Conservation (phyloP, 306 rosid species). For the Begonia masoniana region DNA sequence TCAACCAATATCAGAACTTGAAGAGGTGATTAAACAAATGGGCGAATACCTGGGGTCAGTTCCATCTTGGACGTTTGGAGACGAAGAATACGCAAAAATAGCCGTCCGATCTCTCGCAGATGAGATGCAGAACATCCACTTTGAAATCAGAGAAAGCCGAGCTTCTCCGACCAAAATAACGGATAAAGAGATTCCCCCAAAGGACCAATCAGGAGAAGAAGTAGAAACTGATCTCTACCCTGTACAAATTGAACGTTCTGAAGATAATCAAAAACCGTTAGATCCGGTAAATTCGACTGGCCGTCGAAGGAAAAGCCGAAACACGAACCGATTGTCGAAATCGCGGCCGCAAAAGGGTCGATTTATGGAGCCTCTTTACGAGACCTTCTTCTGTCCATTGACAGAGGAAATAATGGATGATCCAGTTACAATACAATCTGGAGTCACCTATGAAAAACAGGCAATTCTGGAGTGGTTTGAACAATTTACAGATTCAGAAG, state of each 20-base stretch:
- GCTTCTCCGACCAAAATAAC: not conserved
- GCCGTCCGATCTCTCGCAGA: slow-evolving; percentile 21
- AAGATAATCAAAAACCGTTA: slow-evolving; percentile 7
- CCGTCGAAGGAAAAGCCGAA: slow-evolving; percentile 6
- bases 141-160: slow-evolving; percentile 3
- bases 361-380: slow-evolving; percentile 27
- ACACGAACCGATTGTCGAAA: slow-evolving; percentile 1
- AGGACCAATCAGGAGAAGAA: slow-evolving; percentile 3
- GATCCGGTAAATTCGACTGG: slow-evolving; percentile 1
- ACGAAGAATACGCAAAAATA: slow-evolving; percentile 19
- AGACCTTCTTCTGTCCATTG: slow-evolving; percentile 35
- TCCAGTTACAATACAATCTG: slow-evolving; percentile 33
- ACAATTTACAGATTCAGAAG: slow-evolving; percentile 9
- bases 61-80: slow-evolving; percentile 22
- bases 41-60: slow-evolving; percentile 25
- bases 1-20: slow-evolving; percentile 13
- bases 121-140: slow-evolving; percentile 23
- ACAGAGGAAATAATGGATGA: slow-evolving; percentile 32
- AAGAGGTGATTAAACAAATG: slow-evolving; percentile 18
- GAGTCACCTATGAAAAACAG: slow-evolving; percentile 28
- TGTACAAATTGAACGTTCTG: slow-evolving; percentile 15
- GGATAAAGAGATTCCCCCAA: slow-evolving; percentile 5
- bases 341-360: slow-evolving; percentile 11
- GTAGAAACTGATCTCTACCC: slow-evolving; percentile 31
- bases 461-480: slow-evolving; percentile 32